Evolutionary conservation across 2,329 filamentous ascomycete species (phyloP).

Genomic region (Trichoderma atroviride): DNA sequence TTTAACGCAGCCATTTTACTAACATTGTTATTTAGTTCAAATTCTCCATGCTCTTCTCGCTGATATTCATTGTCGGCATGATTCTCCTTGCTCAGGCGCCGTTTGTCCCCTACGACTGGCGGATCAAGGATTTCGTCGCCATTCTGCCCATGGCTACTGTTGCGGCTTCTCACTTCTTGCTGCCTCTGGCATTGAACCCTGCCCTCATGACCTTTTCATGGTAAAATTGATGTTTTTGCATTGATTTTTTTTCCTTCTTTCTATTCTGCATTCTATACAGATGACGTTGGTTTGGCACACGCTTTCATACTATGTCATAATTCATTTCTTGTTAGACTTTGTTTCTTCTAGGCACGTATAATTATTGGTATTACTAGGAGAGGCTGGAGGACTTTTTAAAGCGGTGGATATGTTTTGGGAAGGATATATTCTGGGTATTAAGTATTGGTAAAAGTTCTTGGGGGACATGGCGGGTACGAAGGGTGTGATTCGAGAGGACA

Average conservation of each 20-base stretch:
- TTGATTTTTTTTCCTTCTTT: neutral
- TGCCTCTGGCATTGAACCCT: conserved; percentile 76
- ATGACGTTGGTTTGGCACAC: neutral
- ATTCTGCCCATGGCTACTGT: conserved; percentile 76
- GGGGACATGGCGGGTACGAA: neutral
- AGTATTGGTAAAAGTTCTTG: neutral
- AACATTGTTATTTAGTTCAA: conserved; percentile 59
- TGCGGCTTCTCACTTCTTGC: conserved; percentile 67
- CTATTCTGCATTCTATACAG: neutral
- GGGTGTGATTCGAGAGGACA: neutral
- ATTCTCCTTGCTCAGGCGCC: conserved; percentile 63
- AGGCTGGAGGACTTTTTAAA: neutral
- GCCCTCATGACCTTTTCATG: conserved; percentile 79
- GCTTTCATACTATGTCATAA: neutral
- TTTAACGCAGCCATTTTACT: conserved; percentile 25
- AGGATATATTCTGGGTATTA: neutral
- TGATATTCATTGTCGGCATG: conserved; percentile 62
- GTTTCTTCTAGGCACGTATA: neutral
- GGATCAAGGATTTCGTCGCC: conserved; percentile 71
- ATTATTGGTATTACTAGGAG: neutral
- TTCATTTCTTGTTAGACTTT: neutral
- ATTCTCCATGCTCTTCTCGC: conserved; percentile 66
- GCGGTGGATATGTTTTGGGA: neutral
- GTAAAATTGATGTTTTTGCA: conserved; percentile 48
- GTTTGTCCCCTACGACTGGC: conserved; percentile 68